phyloP scores from a whole-genome alignment of 2,329 filamentous ascomycete genomes.

The Anthostomella pinea region DNA sequence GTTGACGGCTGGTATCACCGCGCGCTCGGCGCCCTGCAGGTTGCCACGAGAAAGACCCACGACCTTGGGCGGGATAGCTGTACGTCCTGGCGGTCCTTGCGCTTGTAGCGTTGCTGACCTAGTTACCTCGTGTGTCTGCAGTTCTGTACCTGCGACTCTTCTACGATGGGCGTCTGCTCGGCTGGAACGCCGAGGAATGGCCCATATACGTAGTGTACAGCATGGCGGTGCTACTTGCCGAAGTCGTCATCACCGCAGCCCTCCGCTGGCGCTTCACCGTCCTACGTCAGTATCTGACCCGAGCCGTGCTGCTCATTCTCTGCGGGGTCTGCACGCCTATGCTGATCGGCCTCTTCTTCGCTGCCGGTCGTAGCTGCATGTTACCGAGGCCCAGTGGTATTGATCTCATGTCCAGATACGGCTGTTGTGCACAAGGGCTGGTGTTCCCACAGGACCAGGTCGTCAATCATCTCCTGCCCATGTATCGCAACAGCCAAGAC shows the following conservation, averaged over 20 bases:
- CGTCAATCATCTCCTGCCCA: constrained; percentile 19
- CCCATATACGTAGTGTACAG: constrained; percentile 17
- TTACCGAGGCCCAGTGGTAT: constrained; percentile 20
- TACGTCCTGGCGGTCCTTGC: constrained; percentile 8
- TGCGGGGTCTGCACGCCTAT: constrained; percentile 21
- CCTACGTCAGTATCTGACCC: constrained; percentile 13
- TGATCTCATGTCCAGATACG: constrained; percentile 18
- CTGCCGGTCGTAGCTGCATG: constrained; percentile 22
- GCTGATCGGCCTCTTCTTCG: constrained; percentile 25
- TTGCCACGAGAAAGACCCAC: constrained; percentile 15
- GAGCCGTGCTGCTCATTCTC: constrained; percentile 12
- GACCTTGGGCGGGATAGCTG: constrained; percentile 16
- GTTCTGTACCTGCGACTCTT: constrained; percentile 29
- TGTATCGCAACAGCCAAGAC: constrained; percentile 14
- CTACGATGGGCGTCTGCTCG: constrained; percentile 27
- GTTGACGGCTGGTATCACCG: constrained; percentile 28
- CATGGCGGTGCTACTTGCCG: constrained; percentile 3
- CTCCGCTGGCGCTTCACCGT: constrained; percentile 11
- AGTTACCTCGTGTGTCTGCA: constrained; percentile 2
- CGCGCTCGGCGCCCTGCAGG: constrained; percentile 13
- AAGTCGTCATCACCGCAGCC: not conserved
- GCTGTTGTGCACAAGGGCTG: constrained; percentile 28
- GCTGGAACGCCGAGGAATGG: constrained; percentile 29
- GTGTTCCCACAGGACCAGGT: constrained; percentile 24
- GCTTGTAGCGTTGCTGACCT: too few relatives aligned